These are phyloP conservation scores for Epithele typhae DNA, from an alignment of 768 basidiomycete genomes.

Conservation along the genomic window DNA sequence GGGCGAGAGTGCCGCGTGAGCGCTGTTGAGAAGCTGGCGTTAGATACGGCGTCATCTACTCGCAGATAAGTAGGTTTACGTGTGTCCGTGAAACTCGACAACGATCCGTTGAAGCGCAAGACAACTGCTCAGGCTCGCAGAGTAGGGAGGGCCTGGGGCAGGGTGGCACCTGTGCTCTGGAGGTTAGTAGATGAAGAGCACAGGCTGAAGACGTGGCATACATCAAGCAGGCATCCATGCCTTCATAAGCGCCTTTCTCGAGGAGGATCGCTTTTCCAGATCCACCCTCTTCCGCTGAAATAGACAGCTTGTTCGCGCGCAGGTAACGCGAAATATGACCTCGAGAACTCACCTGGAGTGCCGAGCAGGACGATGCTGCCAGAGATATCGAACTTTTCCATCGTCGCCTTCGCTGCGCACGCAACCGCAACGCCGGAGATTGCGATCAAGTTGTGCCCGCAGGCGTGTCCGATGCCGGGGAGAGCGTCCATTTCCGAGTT, in stretches of 20 bases:
- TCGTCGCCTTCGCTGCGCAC: conserved; percentile 58
- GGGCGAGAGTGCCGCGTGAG: conserved; percentile 74
- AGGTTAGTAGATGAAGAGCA: neutral
- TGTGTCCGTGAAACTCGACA: conserved; percentile 70
- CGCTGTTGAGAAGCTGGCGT: conserved; percentile 36
- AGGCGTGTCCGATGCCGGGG: conserved; percentile 52
- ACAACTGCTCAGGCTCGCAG: conserved; percentile 59
- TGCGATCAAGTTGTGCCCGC: conserved; percentile 82
- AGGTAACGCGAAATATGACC: neutral
- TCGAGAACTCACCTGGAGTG: conserved; percentile 57
- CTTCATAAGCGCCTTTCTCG: conserved; percentile 67
- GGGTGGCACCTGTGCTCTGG: conserved; percentile 64
- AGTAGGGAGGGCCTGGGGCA: conserved; percentile 68
- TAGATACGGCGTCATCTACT: neutral
- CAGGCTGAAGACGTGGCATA: conserved; percentile 23
- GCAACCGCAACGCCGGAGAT: conserved; percentile 72
- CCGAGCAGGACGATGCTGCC: conserved; percentile 72
- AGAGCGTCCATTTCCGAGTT: conserved; percentile 68
- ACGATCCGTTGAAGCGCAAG: conserved; percentile 57
- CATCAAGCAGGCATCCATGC: conserved; percentile 79
- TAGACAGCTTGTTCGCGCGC: neutral
- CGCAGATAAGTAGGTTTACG: conserved; percentile 38
- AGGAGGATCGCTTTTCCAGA: conserved; percentile 69
- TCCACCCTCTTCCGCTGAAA: conserved; percentile 75
- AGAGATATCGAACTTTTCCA: conserved; percentile 56